A percentile compares a stretch with the other conserved stretches of the same genome.
These are phyloP conservation scores for Sechiopsis laciniata DNA, from an alignment of 306 rosid genomes.

Conservation along the genomic window DNA sequence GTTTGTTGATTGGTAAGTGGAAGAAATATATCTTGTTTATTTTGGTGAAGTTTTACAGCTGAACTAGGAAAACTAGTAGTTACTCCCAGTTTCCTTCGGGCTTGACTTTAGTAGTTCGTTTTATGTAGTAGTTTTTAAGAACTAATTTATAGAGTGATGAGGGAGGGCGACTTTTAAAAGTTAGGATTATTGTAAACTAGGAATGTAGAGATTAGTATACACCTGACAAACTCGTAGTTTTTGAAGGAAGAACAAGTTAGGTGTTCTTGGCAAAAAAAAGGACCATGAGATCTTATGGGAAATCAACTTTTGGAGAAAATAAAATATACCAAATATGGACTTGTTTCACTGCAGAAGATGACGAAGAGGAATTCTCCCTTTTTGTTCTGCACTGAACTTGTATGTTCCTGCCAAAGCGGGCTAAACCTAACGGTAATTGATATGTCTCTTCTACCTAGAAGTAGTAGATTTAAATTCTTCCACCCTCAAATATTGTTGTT, in stretches of 20 bases:
- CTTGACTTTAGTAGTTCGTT: neutral
- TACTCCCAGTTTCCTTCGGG: neutral
- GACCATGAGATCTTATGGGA: neutral
- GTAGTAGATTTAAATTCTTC: too few species aligned
- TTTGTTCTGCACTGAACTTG: neutral
- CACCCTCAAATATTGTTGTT: too few species aligned
- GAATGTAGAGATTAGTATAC: neutral
- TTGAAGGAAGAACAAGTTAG: neutral
- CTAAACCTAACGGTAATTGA: too few species aligned
- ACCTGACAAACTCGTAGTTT: too few species aligned
- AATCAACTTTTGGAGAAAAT: neutral
- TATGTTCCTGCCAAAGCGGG: neutral
- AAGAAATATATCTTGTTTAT: neutral
- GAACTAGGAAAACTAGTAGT: neutral
- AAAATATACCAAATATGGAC: neutral
- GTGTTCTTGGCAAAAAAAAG: neutral
- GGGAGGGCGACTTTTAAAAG: neutral
- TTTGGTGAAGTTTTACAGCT: neutral
- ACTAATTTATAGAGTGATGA: neutral
- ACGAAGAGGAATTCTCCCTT: neutral
- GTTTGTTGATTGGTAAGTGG: slow-evolving; percentile 86
- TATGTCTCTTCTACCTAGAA: too few species aligned
- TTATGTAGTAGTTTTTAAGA: neutral
- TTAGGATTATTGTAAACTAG: neutral
- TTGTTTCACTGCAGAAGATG: neutral